Evolutionary conservation across 108 stramenopile species (phyloP).

Genomic region (Cyclotella kingstonii): DNA sequence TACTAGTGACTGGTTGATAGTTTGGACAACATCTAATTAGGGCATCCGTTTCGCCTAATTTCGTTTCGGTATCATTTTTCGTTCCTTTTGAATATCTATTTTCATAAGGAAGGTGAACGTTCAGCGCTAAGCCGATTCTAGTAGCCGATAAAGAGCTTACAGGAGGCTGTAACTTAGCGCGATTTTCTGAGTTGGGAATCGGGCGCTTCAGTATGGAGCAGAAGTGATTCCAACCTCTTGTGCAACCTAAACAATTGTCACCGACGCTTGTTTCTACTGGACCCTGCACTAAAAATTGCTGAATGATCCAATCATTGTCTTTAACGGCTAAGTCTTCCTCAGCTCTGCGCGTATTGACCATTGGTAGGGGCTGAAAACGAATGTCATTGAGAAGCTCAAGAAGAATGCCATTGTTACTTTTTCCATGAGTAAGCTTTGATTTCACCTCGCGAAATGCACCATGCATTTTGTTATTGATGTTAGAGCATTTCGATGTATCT

Average conservation of each 20-base stretch:
- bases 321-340: conserved; percentile 39
- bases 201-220: conserved; percentile 70
- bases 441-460: conserved; percentile 27
- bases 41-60: background rate
- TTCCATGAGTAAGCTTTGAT: background rate
- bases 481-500: background rate
- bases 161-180: conserved; percentile 76
- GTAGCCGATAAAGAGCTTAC: conserved; percentile 71
- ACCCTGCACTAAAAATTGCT: conserved; percentile 76
- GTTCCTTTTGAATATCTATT: background rate
- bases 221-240: conserved; percentile 80
- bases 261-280: conserved; percentile 77
- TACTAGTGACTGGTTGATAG: conserved; percentile 30
- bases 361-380: conserved; percentile 76
- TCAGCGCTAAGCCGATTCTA: conserved; percentile 72
- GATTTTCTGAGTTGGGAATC: conserved; percentile 63
- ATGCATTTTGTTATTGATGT: conserved; percentile 15
- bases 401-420: conserved; percentile 50
- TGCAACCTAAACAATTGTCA: conserved; percentile 83
- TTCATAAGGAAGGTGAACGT: conserved; percentile 19
- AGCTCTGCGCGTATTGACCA: conserved; percentile 49
- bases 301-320: conserved; percentile 42
- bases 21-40: conserved; percentile 17
- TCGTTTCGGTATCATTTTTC: background rate
- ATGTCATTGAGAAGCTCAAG: conserved; percentile 74